Percentiles rank a stretch among this genome's conserved stretches.
phyloP scores from a whole-genome alignment of 306 rosid species.

The Vigna angularis region DNA sequence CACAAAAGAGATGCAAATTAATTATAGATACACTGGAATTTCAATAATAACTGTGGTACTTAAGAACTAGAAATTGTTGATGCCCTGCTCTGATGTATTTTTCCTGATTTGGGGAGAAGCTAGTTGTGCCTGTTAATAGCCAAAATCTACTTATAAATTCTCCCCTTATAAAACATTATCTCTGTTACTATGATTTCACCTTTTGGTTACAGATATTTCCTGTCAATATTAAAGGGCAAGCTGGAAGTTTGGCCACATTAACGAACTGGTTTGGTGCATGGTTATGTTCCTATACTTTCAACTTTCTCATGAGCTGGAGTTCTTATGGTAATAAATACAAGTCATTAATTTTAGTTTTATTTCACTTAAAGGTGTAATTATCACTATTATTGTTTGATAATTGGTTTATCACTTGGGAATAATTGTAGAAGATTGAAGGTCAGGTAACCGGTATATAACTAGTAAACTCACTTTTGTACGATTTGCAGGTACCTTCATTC shows the following conservation, averaged over 20 bases:
- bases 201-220: slow-evolving; percentile 78
- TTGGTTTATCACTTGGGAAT: not conserved
- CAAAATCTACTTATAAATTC: slow-evolving; percentile 25
- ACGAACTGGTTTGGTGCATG: slow-evolving; percentile 96
- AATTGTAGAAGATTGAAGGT: slow-evolving; percentile 16
- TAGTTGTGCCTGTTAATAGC: slow-evolving; percentile 18
- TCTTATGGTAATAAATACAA: slow-evolving; percentile 67
- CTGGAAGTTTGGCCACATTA: slow-evolving; percentile 89
- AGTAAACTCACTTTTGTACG: slow-evolving; percentile 27
- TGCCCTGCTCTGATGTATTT: no score
- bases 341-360: slow-evolving; percentile 9
- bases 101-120: not conserved
- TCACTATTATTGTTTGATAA: not conserved
- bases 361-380: slow-evolving; percentile 1
- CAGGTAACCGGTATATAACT: slow-evolving; percentile 15
- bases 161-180: slow-evolving; percentile 38
- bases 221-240: slow-evolving; percentile 79
- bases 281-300: slow-evolving; percentile 87
- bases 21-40: not conserved
- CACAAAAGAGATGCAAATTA: slow-evolving; percentile 3
- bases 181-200: slow-evolving; percentile 18
- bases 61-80: slow-evolving; percentile 8
- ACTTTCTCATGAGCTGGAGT: slow-evolving; percentile 88
- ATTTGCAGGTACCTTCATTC: slow-evolving; percentile 82
- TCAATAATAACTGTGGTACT: not conserved